These are phyloP conservation scores for Saturnispora quitensis DNA, from an alignment of 805 yeast species.

Conservation along the genomic window DNA sequence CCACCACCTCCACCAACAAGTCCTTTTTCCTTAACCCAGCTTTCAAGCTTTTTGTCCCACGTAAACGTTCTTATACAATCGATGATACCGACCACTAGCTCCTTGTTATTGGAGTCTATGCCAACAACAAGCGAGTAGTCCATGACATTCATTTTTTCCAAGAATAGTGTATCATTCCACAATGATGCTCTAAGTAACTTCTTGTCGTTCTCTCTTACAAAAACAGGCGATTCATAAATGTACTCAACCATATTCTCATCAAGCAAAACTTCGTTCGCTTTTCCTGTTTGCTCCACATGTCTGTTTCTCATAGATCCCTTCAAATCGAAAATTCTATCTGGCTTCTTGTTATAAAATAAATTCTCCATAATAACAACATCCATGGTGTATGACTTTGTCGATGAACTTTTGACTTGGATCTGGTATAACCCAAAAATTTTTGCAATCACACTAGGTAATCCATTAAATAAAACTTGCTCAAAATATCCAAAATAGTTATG, in stretches of 20 bases:
- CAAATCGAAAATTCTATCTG: constrained; percentile 83
- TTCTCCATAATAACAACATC: constrained; percentile 95
- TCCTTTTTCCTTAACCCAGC: constrained; percentile 96
- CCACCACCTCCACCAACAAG: constrained; percentile 64
- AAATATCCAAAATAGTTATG: constrained; percentile 95
- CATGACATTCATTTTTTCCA: constrained; percentile 98
- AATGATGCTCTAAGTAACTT: constrained; percentile 76
- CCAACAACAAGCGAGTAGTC: constrained; percentile 95
- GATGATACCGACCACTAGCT: constrained; percentile 86
- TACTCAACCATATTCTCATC: constrained; percentile 99
- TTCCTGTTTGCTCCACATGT: constrained; percentile 94
- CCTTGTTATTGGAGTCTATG: constrained; percentile 59
- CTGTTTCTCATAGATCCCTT: constrained; percentile 98
- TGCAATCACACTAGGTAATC: constrained; percentile 87
- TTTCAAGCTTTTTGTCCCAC: constrained; percentile 97
- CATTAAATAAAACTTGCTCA: constrained; percentile 91
- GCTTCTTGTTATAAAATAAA: constrained; percentile 73
- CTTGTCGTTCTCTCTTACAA: constrained; percentile 87
- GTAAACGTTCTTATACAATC: constrained; percentile 93
- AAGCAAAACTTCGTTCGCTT: constrained; percentile 83
- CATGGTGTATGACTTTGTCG: constrained; percentile 64
- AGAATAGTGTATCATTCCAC: constrained; percentile 90
- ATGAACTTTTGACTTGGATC: constrained; percentile 77
- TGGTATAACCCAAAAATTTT: constrained; percentile 95
- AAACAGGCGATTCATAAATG: constrained; percentile 91